These are phyloP conservation scores for Dissophora ornata DNA, from an alignment of 192 early-diverging fungal species.

Conservation along the genomic window DNA sequence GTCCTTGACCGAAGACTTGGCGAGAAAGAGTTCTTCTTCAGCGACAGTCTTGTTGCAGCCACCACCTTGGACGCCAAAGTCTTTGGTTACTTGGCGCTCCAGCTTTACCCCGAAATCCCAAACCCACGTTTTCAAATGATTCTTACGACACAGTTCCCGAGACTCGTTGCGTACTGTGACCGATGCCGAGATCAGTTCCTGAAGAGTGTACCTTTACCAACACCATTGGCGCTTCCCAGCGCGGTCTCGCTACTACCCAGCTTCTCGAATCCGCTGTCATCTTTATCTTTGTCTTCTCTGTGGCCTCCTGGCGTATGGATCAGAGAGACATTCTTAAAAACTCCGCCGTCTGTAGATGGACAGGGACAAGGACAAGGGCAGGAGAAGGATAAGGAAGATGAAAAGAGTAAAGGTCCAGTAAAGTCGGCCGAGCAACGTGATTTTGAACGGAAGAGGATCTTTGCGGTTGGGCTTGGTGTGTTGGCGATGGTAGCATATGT, in stretches of 20 bases:
- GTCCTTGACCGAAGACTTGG: conserved; percentile 77
- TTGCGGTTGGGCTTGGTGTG: conserved; percentile 59
- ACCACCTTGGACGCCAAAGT: conserved; percentile 86
- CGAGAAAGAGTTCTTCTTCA: conserved; percentile 83
- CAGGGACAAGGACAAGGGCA: not conserved
- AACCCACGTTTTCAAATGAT: conserved; percentile 71
- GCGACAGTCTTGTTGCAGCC: conserved; percentile 70
- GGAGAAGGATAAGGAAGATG: conserved; percentile 8
- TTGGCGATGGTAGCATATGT: conserved; percentile 62
- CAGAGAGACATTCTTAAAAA: not conserved
- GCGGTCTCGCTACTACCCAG: conserved; percentile 23
- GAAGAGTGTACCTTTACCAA: conserved; percentile 34
- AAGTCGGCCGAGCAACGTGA: conserved; percentile 44
- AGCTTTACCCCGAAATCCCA: conserved; percentile 79
- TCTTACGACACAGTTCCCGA: conserved; percentile 72
- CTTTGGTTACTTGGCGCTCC: conserved; percentile 85
- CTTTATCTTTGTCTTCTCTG: conserved; percentile 51
- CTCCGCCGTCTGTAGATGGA: no score
- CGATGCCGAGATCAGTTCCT: conserved; percentile 59
- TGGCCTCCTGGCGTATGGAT: conserved; percentile 3
- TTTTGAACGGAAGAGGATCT: conserved; percentile 64
- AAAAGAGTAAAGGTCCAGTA: conserved; percentile 31
- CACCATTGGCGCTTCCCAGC: conserved; percentile 11
- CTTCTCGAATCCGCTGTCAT: conserved; percentile 37
- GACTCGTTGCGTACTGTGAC: conserved; percentile 69